Conservation (phyloP, 345 rosid genomes). For the Citrus trifoliata region DNA sequence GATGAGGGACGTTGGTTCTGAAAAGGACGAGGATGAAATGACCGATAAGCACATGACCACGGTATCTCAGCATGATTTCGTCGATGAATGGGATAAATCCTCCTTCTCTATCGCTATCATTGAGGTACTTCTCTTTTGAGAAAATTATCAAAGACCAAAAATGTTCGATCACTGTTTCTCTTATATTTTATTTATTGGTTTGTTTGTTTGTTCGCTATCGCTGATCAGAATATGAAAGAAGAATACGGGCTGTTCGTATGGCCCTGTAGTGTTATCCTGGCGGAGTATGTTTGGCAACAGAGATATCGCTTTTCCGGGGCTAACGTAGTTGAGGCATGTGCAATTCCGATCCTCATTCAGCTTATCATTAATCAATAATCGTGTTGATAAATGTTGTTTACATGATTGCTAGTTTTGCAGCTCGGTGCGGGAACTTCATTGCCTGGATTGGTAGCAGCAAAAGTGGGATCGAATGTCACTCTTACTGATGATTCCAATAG, state of each 20-base stretch:
- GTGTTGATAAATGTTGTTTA: not conserved
- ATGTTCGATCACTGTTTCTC: not conserved
- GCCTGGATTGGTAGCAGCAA: constrained; percentile 82
- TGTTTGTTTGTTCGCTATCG: not conserved
- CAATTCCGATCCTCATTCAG: not conserved
- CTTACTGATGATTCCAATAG: constrained; percentile 65
- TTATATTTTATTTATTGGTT: not conserved
- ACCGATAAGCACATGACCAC: constrained; percentile 33
- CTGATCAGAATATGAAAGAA: constrained; percentile 71
- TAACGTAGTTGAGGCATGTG: constrained; percentile 57
- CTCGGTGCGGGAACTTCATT: constrained; percentile 83
- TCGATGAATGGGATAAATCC: constrained; percentile 35
- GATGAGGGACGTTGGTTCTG: not conserved
- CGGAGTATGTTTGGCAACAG: constrained; percentile 94
- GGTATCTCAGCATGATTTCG: constrained; percentile 51
- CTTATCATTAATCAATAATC: not conserved
- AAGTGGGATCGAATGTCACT: constrained; percentile 66
- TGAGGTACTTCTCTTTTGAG: constrained; percentile 42
- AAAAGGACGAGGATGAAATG: constrained; percentile 6
- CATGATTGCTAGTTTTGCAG: constrained; percentile 27
- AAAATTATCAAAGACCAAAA: not conserved
- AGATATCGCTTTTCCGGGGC: constrained; percentile 52
- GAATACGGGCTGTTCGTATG: constrained; percentile 86
- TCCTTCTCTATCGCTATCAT: constrained; percentile 56
- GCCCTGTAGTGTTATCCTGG: constrained; percentile 84